Conservation (phyloP, 73 alveolate genomes). For the Paramecium caudatum region DNA sequence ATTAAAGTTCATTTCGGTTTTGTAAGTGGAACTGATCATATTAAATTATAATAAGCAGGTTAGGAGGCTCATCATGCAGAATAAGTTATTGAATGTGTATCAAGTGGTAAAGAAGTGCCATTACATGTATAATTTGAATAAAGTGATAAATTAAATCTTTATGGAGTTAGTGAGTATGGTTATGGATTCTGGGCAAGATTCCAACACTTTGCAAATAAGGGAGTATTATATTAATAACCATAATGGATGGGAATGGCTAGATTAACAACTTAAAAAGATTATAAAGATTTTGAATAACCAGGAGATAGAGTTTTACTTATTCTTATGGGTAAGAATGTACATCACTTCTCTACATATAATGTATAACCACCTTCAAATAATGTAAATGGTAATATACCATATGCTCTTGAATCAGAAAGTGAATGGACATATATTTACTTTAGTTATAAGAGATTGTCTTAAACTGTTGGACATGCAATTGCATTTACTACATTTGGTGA, state of each 20-base stretch:
- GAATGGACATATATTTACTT: constrained; percentile 61
- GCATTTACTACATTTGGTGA: constrained; percentile 62
- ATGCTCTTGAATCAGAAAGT: neutral
- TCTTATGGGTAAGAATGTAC: constrained; percentile 37
- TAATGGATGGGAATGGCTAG: constrained; percentile 66
- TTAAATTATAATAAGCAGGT: constrained; percentile 52
- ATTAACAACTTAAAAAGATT: constrained; percentile 52
- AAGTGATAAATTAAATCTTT: constrained; percentile 36
- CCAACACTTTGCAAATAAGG: constrained; percentile 22
- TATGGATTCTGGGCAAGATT: constrained; percentile 69
- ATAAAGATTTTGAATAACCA: constrained; percentile 54
- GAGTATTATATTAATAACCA: constrained; percentile 20
- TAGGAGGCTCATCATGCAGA: constrained; percentile 62
- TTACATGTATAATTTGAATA: constrained; percentile 29
- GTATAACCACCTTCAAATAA: constrained; percentile 46
- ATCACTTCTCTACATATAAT: constrained; percentile 51
- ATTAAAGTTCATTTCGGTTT: constrained; percentile 46
- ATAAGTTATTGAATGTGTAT: constrained; percentile 4
- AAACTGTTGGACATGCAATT: constrained; percentile 47
- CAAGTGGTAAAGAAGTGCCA: constrained; percentile 55
- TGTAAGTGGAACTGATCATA: constrained; percentile 45
- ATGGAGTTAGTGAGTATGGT: constrained; percentile 59
- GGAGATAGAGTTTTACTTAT: constrained; percentile 67
- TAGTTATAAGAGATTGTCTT: constrained; percentile 51
- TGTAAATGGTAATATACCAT: constrained; percentile 65